Conservation (phyloP, 345 rosid genomes). For the Bruguiera sexangula region DNA sequence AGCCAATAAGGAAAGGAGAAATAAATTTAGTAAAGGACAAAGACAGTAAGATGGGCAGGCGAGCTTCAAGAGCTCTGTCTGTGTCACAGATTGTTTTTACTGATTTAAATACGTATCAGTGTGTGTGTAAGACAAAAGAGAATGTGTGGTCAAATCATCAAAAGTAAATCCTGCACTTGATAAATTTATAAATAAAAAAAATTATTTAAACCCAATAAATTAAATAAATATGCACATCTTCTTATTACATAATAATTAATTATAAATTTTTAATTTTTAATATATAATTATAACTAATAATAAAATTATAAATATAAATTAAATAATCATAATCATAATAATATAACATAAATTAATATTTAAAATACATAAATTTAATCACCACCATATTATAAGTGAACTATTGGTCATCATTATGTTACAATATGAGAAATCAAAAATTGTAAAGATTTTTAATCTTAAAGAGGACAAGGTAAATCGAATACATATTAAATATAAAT, state of each 20-base stretch:
- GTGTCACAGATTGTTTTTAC: conserved; percentile 23
- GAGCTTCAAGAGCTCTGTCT: background rate
- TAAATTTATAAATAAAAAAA: too few relatives aligned
- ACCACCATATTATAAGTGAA: too few relatives aligned
- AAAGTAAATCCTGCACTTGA: conserved; percentile 7
- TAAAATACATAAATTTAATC: too few relatives aligned
- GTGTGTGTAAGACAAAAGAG: conserved; percentile 31
- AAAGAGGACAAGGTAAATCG: background rate
- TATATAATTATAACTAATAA: too few relatives aligned
- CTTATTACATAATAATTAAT: too few relatives aligned
- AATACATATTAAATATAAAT: too few relatives aligned
- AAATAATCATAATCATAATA: too few relatives aligned
- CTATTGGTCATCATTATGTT: conserved; percentile 27
- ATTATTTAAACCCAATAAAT: too few relatives aligned
- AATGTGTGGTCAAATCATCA: conserved; percentile 49
- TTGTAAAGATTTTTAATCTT: conserved; percentile 13
- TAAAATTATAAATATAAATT: too few relatives aligned
- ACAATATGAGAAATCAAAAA: conserved; percentile 19
- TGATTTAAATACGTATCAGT: conserved; percentile 28
- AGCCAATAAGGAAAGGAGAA: conserved; percentile 11
- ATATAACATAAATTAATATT: too few relatives aligned
- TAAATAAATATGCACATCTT: too few relatives aligned
- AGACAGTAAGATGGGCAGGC: conserved; percentile 17
- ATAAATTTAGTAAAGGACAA: conserved; percentile 29
- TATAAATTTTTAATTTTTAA: too few relatives aligned